Evolutionary conservation across 1,284 basidiomycete species (phyloP), one percentile per base, ranked within the genome.

Genomic region (Rhodotorula sp.): DNA sequence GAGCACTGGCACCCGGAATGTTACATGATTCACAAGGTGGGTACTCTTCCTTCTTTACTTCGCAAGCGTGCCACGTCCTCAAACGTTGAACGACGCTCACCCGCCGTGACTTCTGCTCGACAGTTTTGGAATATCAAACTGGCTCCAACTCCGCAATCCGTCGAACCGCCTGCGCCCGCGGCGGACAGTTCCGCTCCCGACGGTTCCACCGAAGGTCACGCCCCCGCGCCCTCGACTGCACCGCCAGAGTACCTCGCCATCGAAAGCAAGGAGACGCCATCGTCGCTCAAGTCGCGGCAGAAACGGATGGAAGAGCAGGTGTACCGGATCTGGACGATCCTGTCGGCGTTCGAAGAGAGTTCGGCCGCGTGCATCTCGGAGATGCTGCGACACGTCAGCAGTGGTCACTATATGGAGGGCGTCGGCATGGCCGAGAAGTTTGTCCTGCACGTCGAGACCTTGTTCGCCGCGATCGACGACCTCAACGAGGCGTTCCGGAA

Each of bases 1-100:
- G 97, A 99, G 84, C 98, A 97, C 81, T 99, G 97, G 96, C 96
- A 99, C 86, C 96, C 96, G 63, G 96, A 99, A 83, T 99, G 96
- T 83, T 98, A 99, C 83, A 98, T 99, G 95, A 98, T 99, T 79
- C 96, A 98, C 84, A 98, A 97, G 86, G 92, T 93, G 71, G 68
- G 54, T 85, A 58, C n/a, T 8, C 72, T 43, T 78, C 39, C 63
- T 10, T 43, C 7, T 21, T 18, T 12, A 12, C 52, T 16, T 18
- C 29, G 29, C 29, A 29, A 29, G 29, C 29, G 29, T 29, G 29
- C 29, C 29, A 29, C 29, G 29, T 29, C 29, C 29, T 29, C 29
- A 29, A 29, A 29, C 29, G 29, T 29, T 29, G 29, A 29, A 29
- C 29, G 29, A 29, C 29, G 29, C 29, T 29, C 29, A 29, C 29